These are phyloP conservation scores for Ophiosphaerella herpotricha DNA, from an alignment of 2,329 filamentous ascomycete species.

Conservation along the genomic window DNA sequence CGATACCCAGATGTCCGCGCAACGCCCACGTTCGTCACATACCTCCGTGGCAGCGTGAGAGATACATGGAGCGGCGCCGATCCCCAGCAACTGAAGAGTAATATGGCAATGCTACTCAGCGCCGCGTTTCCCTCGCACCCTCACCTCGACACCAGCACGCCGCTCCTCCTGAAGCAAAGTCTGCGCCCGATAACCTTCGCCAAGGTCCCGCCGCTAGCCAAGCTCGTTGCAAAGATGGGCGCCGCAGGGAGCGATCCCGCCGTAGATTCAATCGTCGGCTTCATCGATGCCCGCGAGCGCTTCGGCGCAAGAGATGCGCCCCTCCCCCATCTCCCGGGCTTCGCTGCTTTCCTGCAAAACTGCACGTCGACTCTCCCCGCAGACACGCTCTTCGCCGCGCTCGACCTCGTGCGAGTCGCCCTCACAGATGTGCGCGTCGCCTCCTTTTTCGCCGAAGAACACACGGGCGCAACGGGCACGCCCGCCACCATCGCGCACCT, in stretches of 20 bases:
- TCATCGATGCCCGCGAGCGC: slow-evolving; percentile 67
- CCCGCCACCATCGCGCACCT: slow-evolving; percentile 60
- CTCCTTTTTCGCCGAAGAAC: slow-evolving; percentile 81
- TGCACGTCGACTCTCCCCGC: slow-evolving; percentile 61
- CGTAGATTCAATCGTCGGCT: slow-evolving; percentile 69
- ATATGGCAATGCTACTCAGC: slow-evolving; percentile 73
- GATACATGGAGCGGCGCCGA: slow-evolving; percentile 83
- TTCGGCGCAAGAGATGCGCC: slow-evolving; percentile 67
- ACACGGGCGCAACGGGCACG: slow-evolving; percentile 54
- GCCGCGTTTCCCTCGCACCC: slow-evolving; percentile 77
- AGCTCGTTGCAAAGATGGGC: slow-evolving; percentile 80
- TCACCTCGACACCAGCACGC: slow-evolving; percentile 72
- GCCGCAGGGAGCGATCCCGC: slow-evolving; percentile 61
- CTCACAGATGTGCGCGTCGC: slow-evolving; percentile 79
- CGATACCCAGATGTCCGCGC: slow-evolving; percentile 67
- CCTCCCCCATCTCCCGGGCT: slow-evolving; percentile 70
- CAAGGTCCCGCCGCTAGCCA: slow-evolving; percentile 81
- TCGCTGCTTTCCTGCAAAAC: slow-evolving; percentile 65
- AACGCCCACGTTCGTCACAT: slow-evolving; percentile 89
- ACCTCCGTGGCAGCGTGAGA: slow-evolving; percentile 73
- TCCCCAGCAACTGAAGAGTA: slow-evolving; percentile 67
- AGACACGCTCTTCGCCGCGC: slow-evolving; percentile 74
- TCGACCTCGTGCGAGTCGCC: slow-evolving; percentile 83
- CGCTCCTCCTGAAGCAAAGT: slow-evolving; percentile 67
- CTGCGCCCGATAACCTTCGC: slow-evolving; percentile 73